Evolutionary conservation across 176 grass and related monocot species (phyloP), one percentile per base, ranked within the genome.

Genomic region (Themeda triandra): DNA sequence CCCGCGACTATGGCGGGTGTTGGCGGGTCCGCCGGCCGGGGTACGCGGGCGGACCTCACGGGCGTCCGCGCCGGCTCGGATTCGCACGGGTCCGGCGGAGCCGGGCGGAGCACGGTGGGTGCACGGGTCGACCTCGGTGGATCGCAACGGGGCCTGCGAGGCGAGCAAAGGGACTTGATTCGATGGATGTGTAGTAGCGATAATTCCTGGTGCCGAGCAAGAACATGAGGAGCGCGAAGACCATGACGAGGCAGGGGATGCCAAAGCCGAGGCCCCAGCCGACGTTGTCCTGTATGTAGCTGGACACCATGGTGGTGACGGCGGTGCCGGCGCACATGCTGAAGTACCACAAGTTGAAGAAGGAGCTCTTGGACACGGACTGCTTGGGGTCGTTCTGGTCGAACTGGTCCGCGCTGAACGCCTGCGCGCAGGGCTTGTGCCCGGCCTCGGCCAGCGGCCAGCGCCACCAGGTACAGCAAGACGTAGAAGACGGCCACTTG

Each of bases 251-350:
- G 71, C 90, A 92, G 30, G 94, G 94, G 83, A 97, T 85, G 44
- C 90, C 94, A 83, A 97, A 97, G 25, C 94, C 94, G 13, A 97
- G 88, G 77, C 82, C 89, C 92, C 92, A 97, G 27, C 94, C 74
- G 77, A 97, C 69, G 86, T 92, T 97, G 77, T 97, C 94, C 90
- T 97, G 94, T 51, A 94, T 77, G 76, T 97, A 97, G 84, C 83
- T 90, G 78, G 87, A 69, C 8, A 89, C 79, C 21, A 88, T 31
- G 41, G 85, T 49, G 11, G 82, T 71, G 5, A 82, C 46, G 29
- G 81, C 67, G 42, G 33, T 71, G 69, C 91, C 86, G 15, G 41
- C 73, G 23, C 66, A 93, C 62, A 93, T 64, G 28, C 77, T 78
- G 65, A 93, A 93, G 56, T 73, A 85, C 77, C 82, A 85, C 91